phyloP scores from a whole-genome alignment of 805 yeast genomes.

The Metschnikowia colocasiae region DNA sequence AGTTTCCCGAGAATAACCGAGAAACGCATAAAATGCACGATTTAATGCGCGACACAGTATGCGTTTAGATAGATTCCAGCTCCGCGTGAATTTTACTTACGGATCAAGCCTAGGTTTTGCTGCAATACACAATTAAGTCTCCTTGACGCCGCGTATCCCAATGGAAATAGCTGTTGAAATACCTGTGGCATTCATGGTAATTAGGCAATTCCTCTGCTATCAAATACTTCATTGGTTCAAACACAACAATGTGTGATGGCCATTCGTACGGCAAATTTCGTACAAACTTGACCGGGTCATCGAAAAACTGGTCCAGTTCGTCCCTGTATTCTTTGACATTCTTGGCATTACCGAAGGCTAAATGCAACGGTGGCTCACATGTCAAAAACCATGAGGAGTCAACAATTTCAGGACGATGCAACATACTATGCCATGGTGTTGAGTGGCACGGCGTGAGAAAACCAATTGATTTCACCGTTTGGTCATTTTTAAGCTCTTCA shows the following conservation, averaged over 20 bases:
- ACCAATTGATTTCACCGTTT: conserved; percentile 54
- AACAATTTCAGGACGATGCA: conserved; percentile 53
- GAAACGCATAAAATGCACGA: background rate
- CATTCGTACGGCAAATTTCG: conserved; percentile 17
- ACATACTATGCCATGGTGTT: conserved; percentile 87
- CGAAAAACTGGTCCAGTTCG: conserved; percentile 83
- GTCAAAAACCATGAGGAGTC: conserved; percentile 66
- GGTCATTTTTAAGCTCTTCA: conserved; percentile 42
- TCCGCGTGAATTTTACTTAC: background rate
- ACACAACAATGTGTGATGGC: conserved; percentile 70
- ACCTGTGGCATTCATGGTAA: conserved; percentile 47
- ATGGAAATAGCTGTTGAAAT: conserved; percentile 78
- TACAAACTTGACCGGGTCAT: conserved; percentile 59
- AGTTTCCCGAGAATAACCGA: background rate
- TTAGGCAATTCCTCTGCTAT: conserved; percentile 42
- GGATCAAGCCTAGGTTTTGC: background rate
- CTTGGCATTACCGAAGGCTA: conserved; percentile 20
- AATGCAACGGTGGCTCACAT: conserved; percentile 83
- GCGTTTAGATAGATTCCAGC: background rate
- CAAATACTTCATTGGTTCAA: conserved; percentile 54
- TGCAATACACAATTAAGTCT: conserved; percentile 62
- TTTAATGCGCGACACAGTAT: conserved; percentile 3
- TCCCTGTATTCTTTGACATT: conserved; percentile 56
- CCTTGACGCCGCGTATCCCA: conserved; percentile 85
- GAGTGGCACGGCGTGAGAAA: conserved; percentile 96